phyloP scores from a whole-genome alignment of 345 rosid species.

The Lepidium didymum region DNA sequence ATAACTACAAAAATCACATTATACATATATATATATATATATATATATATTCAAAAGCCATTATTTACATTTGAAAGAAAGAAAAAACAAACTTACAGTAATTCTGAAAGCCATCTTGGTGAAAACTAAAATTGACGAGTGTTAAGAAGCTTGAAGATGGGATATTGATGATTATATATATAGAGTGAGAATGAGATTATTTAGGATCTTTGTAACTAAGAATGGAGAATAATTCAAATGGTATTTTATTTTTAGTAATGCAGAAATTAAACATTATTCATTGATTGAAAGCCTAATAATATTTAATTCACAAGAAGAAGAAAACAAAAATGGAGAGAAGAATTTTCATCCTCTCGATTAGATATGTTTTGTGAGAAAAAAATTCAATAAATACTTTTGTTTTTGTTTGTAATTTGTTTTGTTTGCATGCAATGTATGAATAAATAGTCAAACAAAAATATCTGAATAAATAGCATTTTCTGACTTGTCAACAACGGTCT shows the following conservation, averaged over 20 bases:
- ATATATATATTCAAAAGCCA: background rate
- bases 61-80: background rate
- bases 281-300: background rate
- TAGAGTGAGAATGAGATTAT: constrained; percentile 2
- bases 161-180: background rate
- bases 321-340: background rate
- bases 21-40: no score
- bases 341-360: background rate
- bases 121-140: background rate
- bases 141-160: constrained; percentile 7
- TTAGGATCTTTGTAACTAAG: constrained; percentile 19
- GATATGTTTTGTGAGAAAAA: background rate
- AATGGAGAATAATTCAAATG: constrained; percentile 19
- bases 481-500: background rate
- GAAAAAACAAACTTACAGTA: constrained; percentile 4
- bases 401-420: background rate
- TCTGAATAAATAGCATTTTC: no score
- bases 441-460: no score
- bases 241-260: constrained; percentile 10
- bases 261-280: background rate
- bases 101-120: constrained; percentile 23
- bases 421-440: no score
- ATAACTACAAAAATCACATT: no score
- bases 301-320: background rate
- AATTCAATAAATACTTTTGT: background rate